Percentiles rank a stretch among this genome's conserved stretches.
phyloP scores from a whole-genome alignment of 345 rosid genomes.

The Gossypium sturtianum region DNA sequence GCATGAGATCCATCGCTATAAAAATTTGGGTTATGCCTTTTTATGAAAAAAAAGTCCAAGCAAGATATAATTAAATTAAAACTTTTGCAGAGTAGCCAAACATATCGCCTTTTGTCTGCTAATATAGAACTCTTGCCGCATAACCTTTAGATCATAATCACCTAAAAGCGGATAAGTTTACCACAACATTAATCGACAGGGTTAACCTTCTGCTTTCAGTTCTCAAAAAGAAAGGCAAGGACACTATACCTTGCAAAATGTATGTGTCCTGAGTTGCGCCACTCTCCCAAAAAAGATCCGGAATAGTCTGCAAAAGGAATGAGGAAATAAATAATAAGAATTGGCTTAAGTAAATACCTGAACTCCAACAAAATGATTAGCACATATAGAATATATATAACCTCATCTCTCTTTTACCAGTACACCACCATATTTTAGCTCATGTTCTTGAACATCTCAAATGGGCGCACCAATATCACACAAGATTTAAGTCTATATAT shows the following conservation, averaged over 20 bases:
- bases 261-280: constrained; percentile 94
- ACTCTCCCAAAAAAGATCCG: constrained; percentile 94
- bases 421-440: not conserved
- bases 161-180: constrained; percentile 39
- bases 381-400: not conserved
- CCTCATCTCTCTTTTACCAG: not conserved
- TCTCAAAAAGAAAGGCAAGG: constrained; percentile 10
- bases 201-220: not conserved
- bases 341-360: not conserved
- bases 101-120: constrained; percentile 76
- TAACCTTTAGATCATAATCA: constrained; percentile 96
- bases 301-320: constrained; percentile 56
- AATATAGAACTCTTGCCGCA: constrained; percentile 89
- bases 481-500: not conserved
- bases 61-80: too few species aligned
- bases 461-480: not conserved
- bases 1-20: too few species aligned
- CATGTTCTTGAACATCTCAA: not conserved
- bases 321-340: not conserved
- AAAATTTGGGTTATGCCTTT: too few species aligned
- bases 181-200: constrained; percentile 1
- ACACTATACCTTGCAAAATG: constrained; percentile 72
- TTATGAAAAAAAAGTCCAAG: too few species aligned
- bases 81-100: constrained; percentile 8
- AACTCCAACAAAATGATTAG: not conserved